phyloP scores from a whole-genome alignment of 768 basidiomycete species.

The Stropharia rugosoannulata region DNA sequence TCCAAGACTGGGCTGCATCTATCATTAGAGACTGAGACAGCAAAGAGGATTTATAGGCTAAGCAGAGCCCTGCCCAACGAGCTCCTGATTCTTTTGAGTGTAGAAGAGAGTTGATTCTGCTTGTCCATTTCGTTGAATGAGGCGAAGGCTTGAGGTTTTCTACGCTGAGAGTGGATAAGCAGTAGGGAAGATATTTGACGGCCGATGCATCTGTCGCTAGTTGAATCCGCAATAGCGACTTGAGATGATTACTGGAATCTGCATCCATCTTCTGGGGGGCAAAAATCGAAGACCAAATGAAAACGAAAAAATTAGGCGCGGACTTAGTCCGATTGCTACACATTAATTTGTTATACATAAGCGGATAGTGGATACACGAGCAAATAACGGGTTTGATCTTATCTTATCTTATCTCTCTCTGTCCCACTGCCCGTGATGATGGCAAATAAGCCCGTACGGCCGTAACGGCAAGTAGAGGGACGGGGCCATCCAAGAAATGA shows the following conservation, averaged over 20 bases:
- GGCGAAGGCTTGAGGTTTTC: slow-evolving; percentile 58
- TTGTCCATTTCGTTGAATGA: slow-evolving; percentile 73
- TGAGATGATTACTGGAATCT: slow-evolving; percentile 54
- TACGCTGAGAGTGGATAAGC: slow-evolving; percentile 53
- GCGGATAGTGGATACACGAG: neutral
- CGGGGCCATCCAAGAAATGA: too few relatives aligned
- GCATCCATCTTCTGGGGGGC: too few relatives aligned
- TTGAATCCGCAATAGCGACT: slow-evolving; percentile 66
- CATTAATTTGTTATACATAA: neutral
- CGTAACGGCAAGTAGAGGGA: too few relatives aligned
- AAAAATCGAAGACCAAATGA: slow-evolving; percentile 22
- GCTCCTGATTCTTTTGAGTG: slow-evolving; percentile 76
- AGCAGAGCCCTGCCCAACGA: slow-evolving; percentile 77
- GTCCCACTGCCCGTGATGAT: too few relatives aligned
- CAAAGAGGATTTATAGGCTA: slow-evolving; percentile 66
- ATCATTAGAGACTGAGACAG: slow-evolving; percentile 61
- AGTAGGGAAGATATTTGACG: slow-evolving; percentile 55
- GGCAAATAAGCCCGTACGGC: too few relatives aligned
- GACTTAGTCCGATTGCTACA: neutral
- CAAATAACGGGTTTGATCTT: neutral
- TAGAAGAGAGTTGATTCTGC: slow-evolving; percentile 70
- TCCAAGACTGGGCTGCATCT: slow-evolving; percentile 74
- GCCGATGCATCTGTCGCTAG: slow-evolving; percentile 68
- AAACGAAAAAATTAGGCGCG: neutral
- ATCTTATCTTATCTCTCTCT: neutral